Evolutionary conservation across 2,329 filamentous ascomycete species (phyloP).

Genomic region (Chrysoporthe puriensis): DNA sequence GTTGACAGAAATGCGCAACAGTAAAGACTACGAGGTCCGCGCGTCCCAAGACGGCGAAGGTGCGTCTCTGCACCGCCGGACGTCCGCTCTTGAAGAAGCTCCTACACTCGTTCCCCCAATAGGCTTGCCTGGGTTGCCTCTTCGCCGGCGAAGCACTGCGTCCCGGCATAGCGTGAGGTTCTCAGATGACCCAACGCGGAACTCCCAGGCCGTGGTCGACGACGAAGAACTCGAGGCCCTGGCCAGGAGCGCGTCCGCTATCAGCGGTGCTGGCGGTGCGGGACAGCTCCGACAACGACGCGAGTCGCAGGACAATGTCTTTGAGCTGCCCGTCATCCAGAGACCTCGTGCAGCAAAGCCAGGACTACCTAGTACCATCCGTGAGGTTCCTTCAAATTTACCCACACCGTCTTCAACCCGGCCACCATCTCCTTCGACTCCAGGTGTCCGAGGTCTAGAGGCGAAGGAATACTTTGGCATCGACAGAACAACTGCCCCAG

Average conservation of each 20-base stretch:
- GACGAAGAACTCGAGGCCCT: constrained; percentile 19
- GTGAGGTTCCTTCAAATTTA: constrained; percentile 22
- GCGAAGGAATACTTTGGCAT: constrained; percentile 10
- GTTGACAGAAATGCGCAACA: neutral
- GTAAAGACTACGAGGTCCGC: neutral
- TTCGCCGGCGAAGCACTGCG: constrained; percentile 22
- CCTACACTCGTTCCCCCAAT: constrained; percentile 18
- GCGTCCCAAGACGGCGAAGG: constrained; percentile 15
- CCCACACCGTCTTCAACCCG: constrained; percentile 21
- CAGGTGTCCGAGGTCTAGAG: neutral
- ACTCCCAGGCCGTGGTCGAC: constrained; percentile 16
- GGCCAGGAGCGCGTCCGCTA: constrained; percentile 18
- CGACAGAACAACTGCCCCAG: neutral
- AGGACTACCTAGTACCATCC: constrained; percentile 22
- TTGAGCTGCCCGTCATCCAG: constrained; percentile 25
- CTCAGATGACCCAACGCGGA: constrained; percentile 8
- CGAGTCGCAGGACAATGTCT: constrained; percentile 21
- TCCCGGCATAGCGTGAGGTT: constrained; percentile 18
- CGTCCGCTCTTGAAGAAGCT: constrained; percentile 19
- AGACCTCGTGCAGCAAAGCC: constrained; percentile 20
- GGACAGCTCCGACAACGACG: constrained; percentile 11
- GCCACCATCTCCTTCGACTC: constrained; percentile 13
- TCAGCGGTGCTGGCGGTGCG: constrained; percentile 13
- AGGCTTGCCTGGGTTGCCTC: constrained; percentile 17
- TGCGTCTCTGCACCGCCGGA: constrained; percentile 14